These are phyloP conservation scores for Amaranthus tricolor DNA, from an alignment of 179 eudicot genomes.

Conservation along the genomic window DNA sequence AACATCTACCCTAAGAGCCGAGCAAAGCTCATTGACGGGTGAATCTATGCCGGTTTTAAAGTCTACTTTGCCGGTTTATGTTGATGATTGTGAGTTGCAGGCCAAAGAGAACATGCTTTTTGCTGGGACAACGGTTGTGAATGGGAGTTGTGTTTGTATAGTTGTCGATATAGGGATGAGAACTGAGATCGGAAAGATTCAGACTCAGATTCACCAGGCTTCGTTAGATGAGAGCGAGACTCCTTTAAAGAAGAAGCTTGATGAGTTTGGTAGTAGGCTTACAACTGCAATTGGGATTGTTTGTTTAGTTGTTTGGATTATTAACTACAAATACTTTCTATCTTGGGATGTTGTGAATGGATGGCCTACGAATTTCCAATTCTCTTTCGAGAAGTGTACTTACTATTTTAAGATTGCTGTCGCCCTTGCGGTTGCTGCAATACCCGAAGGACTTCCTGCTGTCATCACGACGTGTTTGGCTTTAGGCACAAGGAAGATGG, in stretches of 20 bases:
- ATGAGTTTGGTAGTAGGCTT: conserved; percentile 53
- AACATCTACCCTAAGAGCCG: conserved; percentile 72
- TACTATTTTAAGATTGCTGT: conserved; percentile 82
- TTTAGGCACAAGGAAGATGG: conserved; percentile 87
- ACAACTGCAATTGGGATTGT: conserved; percentile 52
- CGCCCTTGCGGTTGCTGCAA: conserved; percentile 87
- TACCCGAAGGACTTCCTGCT: conserved; percentile 86
- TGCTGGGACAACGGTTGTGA: conserved; percentile 79
- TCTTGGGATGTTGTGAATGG: conserved; percentile 71
- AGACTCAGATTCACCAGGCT: conserved; percentile 62
- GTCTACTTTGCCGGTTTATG: conserved; percentile 33
- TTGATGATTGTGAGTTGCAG: conserved; percentile 73
- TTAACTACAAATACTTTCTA: conserved; percentile 73
- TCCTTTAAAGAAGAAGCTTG: conserved; percentile 59
- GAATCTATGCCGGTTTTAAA: conserved; percentile 82
- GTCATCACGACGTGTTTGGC: conserved; percentile 88
- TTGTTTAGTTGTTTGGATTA: conserved; percentile 63
- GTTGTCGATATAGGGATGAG: conserved; percentile 54
- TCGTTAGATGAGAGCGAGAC: conserved; percentile 53
- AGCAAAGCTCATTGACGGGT: conserved; percentile 83
- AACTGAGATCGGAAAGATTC: conserved; percentile 62
- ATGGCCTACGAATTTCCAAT: conserved; percentile 61
- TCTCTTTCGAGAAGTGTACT: conserved; percentile 83
- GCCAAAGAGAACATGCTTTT: conserved; percentile 83
- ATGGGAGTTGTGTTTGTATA: conserved; percentile 62